Evolutionary conservation across 805 yeast genomes (phyloP).

Genomic region (Candida xiaguanensis): DNA sequence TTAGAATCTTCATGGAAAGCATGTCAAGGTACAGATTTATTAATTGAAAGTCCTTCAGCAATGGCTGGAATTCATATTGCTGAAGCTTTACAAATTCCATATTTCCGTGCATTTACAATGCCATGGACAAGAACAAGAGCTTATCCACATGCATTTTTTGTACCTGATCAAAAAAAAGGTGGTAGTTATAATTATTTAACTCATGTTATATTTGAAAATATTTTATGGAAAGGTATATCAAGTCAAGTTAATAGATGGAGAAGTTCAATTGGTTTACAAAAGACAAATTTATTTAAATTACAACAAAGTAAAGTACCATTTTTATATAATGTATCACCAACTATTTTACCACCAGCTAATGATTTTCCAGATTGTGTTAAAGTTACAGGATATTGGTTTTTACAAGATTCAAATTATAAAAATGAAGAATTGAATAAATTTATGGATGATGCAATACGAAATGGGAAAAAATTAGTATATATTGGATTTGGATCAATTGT

Average conservation of each 20-base stretch:
- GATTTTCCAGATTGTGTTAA: conserved; percentile 95
- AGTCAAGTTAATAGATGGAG: conserved; percentile 90
- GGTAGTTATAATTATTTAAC: conserved; percentile 92
- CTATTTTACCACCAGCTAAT: conserved; percentile 85
- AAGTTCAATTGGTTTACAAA: conserved; percentile 56
- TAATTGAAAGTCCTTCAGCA: conserved; percentile 94
- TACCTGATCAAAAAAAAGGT: conserved; percentile 89
- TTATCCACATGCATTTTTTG: conserved; percentile 94
- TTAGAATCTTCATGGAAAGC: conserved; percentile 79
- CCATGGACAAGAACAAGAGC: conserved; percentile 97
- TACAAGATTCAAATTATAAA: conserved; percentile 57
- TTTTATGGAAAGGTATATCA: conserved; percentile 90
- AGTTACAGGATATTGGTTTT: conserved; percentile 94
- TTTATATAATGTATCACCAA: conserved; percentile 82
- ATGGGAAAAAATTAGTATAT: conserved; percentile 71
- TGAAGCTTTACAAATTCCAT: conserved; percentile 85
- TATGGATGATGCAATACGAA: conserved; percentile 55
- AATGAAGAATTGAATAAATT: conserved; percentile 56
- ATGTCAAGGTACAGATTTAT: conserved; percentile 74
- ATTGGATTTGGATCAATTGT: conserved; percentile 97
- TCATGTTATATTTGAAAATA: conserved; percentile 87
- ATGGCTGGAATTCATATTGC: conserved; percentile 96
- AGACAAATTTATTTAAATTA: conserved; percentile 65
- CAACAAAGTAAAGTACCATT: conserved; percentile 84
- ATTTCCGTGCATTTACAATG: conserved; percentile 95